phyloP scores from a whole-genome alignment of 2,329 filamentous ascomycete genomes.

The Aspergillus thermomutatus region DNA sequence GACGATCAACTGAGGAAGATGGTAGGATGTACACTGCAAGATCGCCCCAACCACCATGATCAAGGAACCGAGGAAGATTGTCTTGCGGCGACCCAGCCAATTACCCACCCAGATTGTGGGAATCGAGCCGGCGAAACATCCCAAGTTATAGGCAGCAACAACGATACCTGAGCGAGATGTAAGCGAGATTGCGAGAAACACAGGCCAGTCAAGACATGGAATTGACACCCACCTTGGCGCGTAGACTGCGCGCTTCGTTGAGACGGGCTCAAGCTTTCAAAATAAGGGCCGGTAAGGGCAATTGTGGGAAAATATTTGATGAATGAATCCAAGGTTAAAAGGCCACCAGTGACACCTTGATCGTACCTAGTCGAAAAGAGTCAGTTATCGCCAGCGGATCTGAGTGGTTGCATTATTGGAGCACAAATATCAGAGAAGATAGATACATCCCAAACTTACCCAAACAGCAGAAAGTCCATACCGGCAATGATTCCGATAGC shows the following conservation, averaged over 20 bases:
- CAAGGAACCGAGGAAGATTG: constrained; percentile 48
- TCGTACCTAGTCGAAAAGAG: constrained; percentile 32
- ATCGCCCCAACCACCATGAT: constrained; percentile 51
- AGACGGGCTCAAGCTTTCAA: constrained; percentile 9
- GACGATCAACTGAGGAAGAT: constrained; percentile 49
- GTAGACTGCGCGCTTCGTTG: constrained; percentile 30
- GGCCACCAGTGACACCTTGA: constrained; percentile 44
- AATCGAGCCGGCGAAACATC: constrained; percentile 51
- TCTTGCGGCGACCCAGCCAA: constrained; percentile 48
- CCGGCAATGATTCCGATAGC: constrained; percentile 45
- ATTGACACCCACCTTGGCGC: constrained; percentile 29
- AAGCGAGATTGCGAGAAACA: background rate
- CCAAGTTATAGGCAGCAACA: constrained; percentile 46
- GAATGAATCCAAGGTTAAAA: constrained; percentile 42
- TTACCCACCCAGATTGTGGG: constrained; percentile 52
- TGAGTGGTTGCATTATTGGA: no score
- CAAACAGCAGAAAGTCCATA: constrained; percentile 38
- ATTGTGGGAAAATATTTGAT: constrained; percentile 42
- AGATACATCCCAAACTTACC: background rate
- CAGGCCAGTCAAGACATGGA: background rate
- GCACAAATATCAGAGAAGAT: background rate
- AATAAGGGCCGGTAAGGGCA: constrained; percentile 23
- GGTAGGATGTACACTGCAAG: constrained; percentile 48
- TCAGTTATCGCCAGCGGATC: background rate
- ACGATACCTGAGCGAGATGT: constrained; percentile 30